These are phyloP conservation scores for Pseudozyma sp. DNA, from an alignment of 1,284 basidiomycete genomes.

Conservation along the genomic window DNA sequence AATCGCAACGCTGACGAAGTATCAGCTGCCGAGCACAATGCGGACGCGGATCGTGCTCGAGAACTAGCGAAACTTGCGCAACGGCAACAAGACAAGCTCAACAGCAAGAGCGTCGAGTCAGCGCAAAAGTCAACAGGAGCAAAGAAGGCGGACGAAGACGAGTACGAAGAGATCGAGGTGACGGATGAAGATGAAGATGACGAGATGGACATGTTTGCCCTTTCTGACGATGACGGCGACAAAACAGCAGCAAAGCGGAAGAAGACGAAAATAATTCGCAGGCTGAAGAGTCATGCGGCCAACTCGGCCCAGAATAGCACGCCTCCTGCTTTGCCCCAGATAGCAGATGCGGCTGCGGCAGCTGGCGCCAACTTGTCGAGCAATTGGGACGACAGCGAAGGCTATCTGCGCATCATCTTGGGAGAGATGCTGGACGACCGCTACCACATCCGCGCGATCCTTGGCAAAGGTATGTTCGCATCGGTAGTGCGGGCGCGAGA, in stretches of 20 bases:
- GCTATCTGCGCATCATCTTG: conserved; percentile 93
- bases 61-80: conserved; percentile 41
- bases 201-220: conserved; percentile 68
- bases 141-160: conserved; percentile 31
- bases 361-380: conserved; percentile 69
- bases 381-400: conserved; percentile 83
- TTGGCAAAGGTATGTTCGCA: conserved; percentile 99
- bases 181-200: conserved; percentile 62
- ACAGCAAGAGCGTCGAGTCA: not conserved
- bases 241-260: conserved; percentile 16
- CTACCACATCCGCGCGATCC: conserved; percentile 92
- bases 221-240: conserved; percentile 44
- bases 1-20: not conserved
- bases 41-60: conserved; percentile 32
- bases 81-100: conserved; percentile 12
- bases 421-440: conserved; percentile 91
- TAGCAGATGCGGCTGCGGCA: conserved; percentile 1
- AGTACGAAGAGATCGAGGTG: conserved; percentile 63
- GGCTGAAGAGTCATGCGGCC: conserved; percentile 26
- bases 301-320: not conserved
- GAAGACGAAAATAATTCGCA: conserved; percentile 55
- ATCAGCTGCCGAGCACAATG: conserved; percentile 56
- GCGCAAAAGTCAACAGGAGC: not conserved
- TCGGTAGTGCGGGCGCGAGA: conserved; percentile 92
- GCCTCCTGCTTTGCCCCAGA: not conserved